phyloP scores from a whole-genome alignment of 768 basidiomycete genomes.

The Fomitopsis serialis region DNA sequence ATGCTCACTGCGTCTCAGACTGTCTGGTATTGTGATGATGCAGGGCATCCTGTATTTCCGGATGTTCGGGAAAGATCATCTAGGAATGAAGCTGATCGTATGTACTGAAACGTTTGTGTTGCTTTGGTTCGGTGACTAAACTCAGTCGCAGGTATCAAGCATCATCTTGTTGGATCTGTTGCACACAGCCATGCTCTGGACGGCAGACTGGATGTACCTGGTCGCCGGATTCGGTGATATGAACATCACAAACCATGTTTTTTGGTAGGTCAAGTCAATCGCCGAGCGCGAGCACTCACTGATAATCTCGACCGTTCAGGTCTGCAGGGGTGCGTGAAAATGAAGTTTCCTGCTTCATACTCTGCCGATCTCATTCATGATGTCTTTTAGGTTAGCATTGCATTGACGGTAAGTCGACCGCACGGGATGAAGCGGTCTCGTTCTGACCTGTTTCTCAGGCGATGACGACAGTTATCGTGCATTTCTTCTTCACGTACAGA shows the following conservation, averaged over 20 bases:
- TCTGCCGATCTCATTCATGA: no score
- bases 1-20: no score
- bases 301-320: background rate
- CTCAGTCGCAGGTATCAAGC: no score
- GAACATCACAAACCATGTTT: constrained; percentile 15
- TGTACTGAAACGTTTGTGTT: background rate
- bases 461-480: constrained; percentile 16
- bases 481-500: constrained; percentile 21
- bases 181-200: constrained; percentile 17
- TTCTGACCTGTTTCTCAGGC: background rate
- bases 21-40: constrained; percentile 21
- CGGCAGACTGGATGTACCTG: constrained; percentile 19
- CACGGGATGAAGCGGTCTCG: no score
- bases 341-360: no score
- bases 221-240: constrained; percentile 15
- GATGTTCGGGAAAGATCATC: constrained; percentile 13
- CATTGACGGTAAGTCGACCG: constrained; percentile 12
- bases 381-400: constrained; percentile 13
- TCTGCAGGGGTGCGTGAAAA: constrained; percentile 10
- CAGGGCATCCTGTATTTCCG: constrained; percentile 18
- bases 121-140: background rate
- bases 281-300: no score
- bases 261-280: constrained; percentile 5
- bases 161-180: constrained; percentile 18
- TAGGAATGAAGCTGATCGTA: constrained; percentile 15